Conservation (phyloP, 805 yeast species). For the Yarrowia sp. region DNA sequence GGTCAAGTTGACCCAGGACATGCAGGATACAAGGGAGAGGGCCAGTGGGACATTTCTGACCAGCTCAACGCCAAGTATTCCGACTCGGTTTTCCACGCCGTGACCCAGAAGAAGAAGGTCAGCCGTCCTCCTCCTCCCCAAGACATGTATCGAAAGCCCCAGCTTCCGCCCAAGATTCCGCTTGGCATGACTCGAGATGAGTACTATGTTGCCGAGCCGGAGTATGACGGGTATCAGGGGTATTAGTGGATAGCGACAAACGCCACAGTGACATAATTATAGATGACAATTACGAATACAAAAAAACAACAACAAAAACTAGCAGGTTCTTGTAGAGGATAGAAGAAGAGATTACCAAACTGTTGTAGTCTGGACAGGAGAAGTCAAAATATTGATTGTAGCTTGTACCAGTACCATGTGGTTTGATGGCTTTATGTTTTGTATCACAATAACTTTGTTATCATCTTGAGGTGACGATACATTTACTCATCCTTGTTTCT, state of each 20-base stretch:
- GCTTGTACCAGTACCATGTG: too few relatives aligned
- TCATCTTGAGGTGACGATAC: too few relatives aligned
- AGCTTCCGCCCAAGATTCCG: slow-evolving; percentile 34
- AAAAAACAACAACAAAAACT: too few relatives aligned
- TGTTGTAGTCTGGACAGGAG: too few relatives aligned
- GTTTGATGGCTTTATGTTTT: too few relatives aligned
- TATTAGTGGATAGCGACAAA: neutral
- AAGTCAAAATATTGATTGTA: too few relatives aligned
- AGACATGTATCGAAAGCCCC: slow-evolving; percentile 27
- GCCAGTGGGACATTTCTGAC: slow-evolving; percentile 35
- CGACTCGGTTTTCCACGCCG: slow-evolving; percentile 36
- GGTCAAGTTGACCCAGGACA: slow-evolving; percentile 31
- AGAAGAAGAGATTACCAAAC: too few relatives aligned
- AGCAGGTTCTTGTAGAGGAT: too few relatives aligned
- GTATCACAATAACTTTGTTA: too few relatives aligned
- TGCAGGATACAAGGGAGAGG: slow-evolving; percentile 33
- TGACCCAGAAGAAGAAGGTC: slow-evolving; percentile 23
- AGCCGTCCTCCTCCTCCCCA: neutral
- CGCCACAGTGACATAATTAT: too few relatives aligned
- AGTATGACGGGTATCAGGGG: slow-evolving; percentile 9
- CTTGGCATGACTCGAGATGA: slow-evolving; percentile 33
- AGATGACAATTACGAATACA: too few relatives aligned
- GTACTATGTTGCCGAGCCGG: slow-evolving; percentile 22
- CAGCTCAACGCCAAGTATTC: slow-evolving; percentile 40
- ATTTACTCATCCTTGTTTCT: too few relatives aligned